These are phyloP conservation scores for Cyberlindnera bimundalis DNA, from an alignment of 805 yeast species.

Conservation along the genomic window DNA sequence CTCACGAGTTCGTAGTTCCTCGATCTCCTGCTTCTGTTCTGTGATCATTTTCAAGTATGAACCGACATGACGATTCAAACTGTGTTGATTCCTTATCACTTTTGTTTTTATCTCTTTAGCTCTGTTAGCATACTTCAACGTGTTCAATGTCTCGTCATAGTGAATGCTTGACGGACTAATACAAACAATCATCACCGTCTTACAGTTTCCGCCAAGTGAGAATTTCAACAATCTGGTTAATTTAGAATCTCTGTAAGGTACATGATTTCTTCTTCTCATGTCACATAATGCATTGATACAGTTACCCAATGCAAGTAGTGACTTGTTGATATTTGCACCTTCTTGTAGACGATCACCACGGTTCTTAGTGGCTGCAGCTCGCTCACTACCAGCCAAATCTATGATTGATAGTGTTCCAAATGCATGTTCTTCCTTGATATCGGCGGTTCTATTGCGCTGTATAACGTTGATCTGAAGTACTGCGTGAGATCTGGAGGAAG, in stretches of 20 bases:
- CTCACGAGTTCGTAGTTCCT: constrained; percentile 59
- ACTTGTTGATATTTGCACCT: constrained; percentile 91
- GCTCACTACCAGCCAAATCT: constrained; percentile 92
- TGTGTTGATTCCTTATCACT: constrained; percentile 66
- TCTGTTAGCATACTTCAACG: constrained; percentile 85
- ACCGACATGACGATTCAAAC: constrained; percentile 78
- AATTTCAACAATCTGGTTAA: constrained; percentile 82
- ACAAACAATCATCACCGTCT: constrained; percentile 95
- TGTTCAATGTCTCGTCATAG: constrained; percentile 90
- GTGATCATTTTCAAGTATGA: constrained; percentile 81
- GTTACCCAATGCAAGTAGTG: constrained; percentile 85
- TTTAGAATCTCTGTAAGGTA: constrained; percentile 90
- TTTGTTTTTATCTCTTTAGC: constrained; percentile 90
- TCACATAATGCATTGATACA: constrained; percentile 92
- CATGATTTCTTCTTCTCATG: constrained; percentile 60
- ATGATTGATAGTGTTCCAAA: constrained; percentile 82
- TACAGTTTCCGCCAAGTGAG: constrained; percentile 91
- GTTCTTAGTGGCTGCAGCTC: constrained; percentile 88
- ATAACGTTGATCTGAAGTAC: constrained; percentile 77
- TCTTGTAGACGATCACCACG: constrained; percentile 78
- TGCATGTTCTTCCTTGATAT: constrained; percentile 61
- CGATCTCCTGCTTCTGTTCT: constrained; percentile 73
- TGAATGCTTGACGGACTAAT: constrained; percentile 83
- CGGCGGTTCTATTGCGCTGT: constrained; percentile 58
- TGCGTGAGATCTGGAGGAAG: constrained; percentile 92